Evolutionary conservation across 2,329 filamentous ascomycete genomes (phyloP), one percentile per base, ranked within the genome.

Genomic region (Knufia petricola): DNA sequence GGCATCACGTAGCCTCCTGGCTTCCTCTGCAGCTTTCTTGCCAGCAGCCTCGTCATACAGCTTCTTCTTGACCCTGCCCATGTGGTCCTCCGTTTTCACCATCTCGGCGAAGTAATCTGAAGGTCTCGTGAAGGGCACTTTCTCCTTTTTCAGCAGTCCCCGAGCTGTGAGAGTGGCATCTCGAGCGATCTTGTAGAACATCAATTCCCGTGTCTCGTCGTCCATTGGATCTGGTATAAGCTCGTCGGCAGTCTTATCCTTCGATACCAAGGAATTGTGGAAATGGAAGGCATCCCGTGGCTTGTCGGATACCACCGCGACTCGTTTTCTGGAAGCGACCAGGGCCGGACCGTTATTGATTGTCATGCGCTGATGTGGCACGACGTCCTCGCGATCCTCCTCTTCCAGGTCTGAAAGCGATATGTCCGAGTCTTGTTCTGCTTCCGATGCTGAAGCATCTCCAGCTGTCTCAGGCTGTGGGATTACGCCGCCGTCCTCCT

Each of bases 71-170:
- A 98, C 86, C 75, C 86, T 89, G 64, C 86, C 86, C 92, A 98
- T 98, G 68, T 95, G 92, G 61, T 94, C 90, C 64, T 98, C 92
- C 61, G 84, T 87, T 79, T 96, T 96, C 61, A 95, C 83, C 89
- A 96, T 98, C 75, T 98, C 92, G 38, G 92, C 92, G 61, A 98
- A 98, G 71, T 94, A 98, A 70, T 98, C 92, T 49, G 79, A 82
- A 2, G 92, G 92, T 8, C 92, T 79, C 23, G 87, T 84, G 69
- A 98, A 98, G 4, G 85, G 79, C 1, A 90, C 77, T 7, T 84
- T 84, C 66, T 95, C 90, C 55, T 84, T 82, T 63, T 85, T 84
- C 20, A 98, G 75, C 53, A 82, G 71, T n/a, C 71, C 66, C 49
- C 90, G 84, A 2, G 80, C 92, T 52, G 79, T 71, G 55, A 82